Evolutionary conservation across 2,329 filamentous ascomycete species (phyloP), one percentile per base, ranked within the genome.

Genomic region (Rosellinia necatrix): DNA sequence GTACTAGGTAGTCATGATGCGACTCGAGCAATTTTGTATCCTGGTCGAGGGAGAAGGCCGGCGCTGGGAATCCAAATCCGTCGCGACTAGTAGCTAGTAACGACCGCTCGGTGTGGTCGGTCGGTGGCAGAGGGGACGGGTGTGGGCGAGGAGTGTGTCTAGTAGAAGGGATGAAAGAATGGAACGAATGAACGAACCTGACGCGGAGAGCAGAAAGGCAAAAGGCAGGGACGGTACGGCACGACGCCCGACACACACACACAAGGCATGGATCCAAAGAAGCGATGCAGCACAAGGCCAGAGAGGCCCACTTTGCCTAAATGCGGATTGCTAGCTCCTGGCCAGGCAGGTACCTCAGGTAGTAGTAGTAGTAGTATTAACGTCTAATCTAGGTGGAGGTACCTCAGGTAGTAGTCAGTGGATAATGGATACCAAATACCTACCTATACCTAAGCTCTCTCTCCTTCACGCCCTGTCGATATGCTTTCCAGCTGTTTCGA

Each of bases 161-260:
- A 40, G 38, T 41, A 17, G 52, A n/a, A n/a, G n/a, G n/a, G n/a
- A 49, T 52, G 47, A 50, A 58, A 53, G 49, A 50, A 49, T 49
- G 48, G 47, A 52, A 42, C 35, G 27, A 47, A 38, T 42, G 41
- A 56, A 29, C 41, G 15, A 52, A 43, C 49, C 55, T 53, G 54
- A 58, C 54, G 55, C 54, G 55, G 58, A 60, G 58, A 42, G 40
- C 46, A 52, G 52, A 58, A 49, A 51, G 42, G 21, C 43, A 37
- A 47, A 47, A 51, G 53, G 46, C 50, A 50, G 41, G 49, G 54
- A 48, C 42, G 46, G 43, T 43, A 41, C 37, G 44, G 44, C 25
- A 43, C 44, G 43, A 19, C 42, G 35, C 51, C 43, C 35, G 17
- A 49, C 44, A 46, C 44, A 49, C 44, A 46, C 44, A 42, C 19